Conservation (phyloP, 2,329 filamentous ascomycete genomes). For the Fusarium sp. region DNA sequence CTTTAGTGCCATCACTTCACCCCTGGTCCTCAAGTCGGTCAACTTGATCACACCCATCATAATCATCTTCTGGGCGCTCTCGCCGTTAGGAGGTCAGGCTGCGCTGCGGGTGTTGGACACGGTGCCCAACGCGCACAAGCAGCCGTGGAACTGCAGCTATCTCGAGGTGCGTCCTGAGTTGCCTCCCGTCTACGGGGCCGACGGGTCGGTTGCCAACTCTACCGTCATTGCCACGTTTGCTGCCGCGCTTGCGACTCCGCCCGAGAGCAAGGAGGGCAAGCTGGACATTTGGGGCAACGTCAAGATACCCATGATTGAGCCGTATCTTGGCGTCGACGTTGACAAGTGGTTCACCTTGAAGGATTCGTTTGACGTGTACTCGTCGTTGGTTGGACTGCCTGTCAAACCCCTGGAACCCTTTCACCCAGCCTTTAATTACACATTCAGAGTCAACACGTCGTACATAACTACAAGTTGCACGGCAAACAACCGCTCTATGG, state of each 20-base stretch:
- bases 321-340: background rate
- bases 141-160: constrained; percentile 1
- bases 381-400: constrained; percentile 8
- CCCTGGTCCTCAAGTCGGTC: background rate
- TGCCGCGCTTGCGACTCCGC: background rate
- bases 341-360: constrained; percentile 1
- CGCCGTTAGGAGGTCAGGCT: constrained; percentile 16
- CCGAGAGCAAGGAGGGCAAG: background rate
- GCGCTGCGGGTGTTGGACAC: constrained; percentile 3
- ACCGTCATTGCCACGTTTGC: constrained; percentile 4
- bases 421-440: background rate
- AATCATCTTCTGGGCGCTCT: constrained; percentile 2
- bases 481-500: background rate
- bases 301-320: constrained; percentile 14
- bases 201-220: background rate
- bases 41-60: background rate
- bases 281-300: constrained; percentile 7
- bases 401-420: background rate
- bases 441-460: background rate
- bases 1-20: constrained; percentile 9
- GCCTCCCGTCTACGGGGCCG: background rate
- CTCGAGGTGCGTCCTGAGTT: background rate
- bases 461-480: background rate
- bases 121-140: background rate
- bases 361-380: background rate